Conservation (phyloP, 2,329 filamentous ascomycete species). For the Dendrostoma leiphaemia region DNA sequence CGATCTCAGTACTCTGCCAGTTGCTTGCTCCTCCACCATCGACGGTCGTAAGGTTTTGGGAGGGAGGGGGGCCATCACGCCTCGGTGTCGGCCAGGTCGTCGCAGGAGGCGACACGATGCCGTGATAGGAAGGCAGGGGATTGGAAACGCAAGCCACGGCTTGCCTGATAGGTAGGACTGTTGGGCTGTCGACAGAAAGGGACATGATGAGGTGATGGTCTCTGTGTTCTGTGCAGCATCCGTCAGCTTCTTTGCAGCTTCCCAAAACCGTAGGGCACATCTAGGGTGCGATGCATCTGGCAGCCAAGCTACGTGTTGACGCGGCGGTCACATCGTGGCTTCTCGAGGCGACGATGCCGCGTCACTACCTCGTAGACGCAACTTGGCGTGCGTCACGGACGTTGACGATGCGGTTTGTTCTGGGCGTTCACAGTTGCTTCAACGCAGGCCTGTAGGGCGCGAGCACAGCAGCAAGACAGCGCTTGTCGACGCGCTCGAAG, state of each 20-base stretch:
- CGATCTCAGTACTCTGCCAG: background rate
- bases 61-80: too few relatives aligned
- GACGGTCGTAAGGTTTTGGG: too few relatives aligned
- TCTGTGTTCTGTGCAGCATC: background rate
- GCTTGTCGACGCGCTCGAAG: too few relatives aligned
- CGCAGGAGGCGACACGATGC: background rate
- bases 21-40: background rate
- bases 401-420: too few relatives aligned
- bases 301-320: background rate
- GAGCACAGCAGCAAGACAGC: too few relatives aligned
- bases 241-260: constrained; percentile 8
- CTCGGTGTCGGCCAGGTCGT: background rate
- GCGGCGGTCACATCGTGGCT: too few relatives aligned
- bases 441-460: too few relatives aligned
- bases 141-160: background rate
- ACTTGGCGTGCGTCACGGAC: too few relatives aligned
- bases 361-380: too few relatives aligned
- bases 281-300: background rate
- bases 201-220: background rate
- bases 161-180: background rate
- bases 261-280: background rate
- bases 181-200: too few relatives aligned
- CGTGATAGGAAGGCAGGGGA: constrained; percentile 2
- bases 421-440: too few relatives aligned
- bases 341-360: too few relatives aligned